These are phyloP conservation scores for Eustoma russellianum DNA, from an alignment of 257 asterid genomes.

Conservation along the genomic window DNA sequence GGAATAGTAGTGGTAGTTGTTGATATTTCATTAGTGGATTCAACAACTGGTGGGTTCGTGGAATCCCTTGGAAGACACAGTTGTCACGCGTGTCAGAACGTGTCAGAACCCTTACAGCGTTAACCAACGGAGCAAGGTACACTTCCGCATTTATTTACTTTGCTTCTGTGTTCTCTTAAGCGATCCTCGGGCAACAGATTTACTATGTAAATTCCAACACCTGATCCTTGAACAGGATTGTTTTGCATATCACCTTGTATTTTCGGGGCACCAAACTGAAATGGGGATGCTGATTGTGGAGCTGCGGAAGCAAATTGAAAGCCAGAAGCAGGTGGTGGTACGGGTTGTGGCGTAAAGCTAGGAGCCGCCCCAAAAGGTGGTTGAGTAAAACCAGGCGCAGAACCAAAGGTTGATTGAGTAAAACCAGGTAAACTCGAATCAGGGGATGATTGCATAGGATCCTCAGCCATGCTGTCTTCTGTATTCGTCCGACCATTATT, in stretches of 20 bases:
- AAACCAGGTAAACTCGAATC: not conserved
- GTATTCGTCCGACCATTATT: conserved; percentile 56
- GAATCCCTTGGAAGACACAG: too few relatives aligned
- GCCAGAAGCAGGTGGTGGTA: conserved; percentile 25
- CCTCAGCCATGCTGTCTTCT: conserved; percentile 96
- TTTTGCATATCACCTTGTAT: conserved; percentile 35
- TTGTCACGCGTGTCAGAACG: too few relatives aligned
- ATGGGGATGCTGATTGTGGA: conserved; percentile 29
- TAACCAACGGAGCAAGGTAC: too few relatives aligned
- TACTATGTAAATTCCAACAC: too few relatives aligned
- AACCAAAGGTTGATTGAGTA: not conserved
- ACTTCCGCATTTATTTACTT: too few relatives aligned
- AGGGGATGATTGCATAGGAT: conserved; percentile 52
- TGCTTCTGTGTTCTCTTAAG: too few relatives aligned
- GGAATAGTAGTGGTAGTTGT: too few relatives aligned
- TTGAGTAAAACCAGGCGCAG: conserved; percentile 37
- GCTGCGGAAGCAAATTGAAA: conserved; percentile 40
- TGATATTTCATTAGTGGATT: too few relatives aligned
- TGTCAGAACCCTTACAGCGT: too few relatives aligned
- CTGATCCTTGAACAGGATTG: conserved; percentile 37
- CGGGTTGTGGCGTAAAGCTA: conserved; percentile 40
- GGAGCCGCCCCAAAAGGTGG: conserved; percentile 15
- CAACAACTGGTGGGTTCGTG: too few relatives aligned
- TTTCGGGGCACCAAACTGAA: conserved; percentile 58
- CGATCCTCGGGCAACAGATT: too few relatives aligned